Evolutionary conservation across 1,139 yeast genomes (phyloP), one percentile per base, ranked within the genome.

Genomic region (Candida anutae): DNA sequence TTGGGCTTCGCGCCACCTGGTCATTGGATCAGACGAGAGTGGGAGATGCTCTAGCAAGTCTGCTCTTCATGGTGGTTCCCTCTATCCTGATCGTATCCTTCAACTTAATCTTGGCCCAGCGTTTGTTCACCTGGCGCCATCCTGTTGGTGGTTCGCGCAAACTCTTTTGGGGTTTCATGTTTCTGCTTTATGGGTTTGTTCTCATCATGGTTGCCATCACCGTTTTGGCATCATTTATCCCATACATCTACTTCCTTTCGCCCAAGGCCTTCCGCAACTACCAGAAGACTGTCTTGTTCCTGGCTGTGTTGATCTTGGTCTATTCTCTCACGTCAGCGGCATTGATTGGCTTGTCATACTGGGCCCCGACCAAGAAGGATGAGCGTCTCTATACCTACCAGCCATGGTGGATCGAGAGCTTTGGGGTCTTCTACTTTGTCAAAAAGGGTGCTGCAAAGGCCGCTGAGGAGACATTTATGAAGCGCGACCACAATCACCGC

Each of bases 71-170:
- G 26, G 65, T 77, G 36, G 54, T 78, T 34, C 79, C 76, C 15
- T 61, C 76, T 5, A 69, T 77, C 27, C 42, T 75, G 12, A 45
- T 77, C 23, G 72, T 74, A 14, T 66, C 79, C 1, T 58, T 73
- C 39, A 77, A 78, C 45, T 66, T 80, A 51, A 69, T 79, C 24
- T 57, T 82, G 35, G 87, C 87, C 4, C 90, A 81, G 50, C 67
- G 94, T 40, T 62, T 81, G 25, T 81, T 80, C 55, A 79, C 88
- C 6, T 79, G 90, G 85, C 62, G 83, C 46, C 93, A 82, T 46
- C 93, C 94, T 3, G 80, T 75, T 27, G 73, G 81, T 17, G 93
- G 90, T 30, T 64, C 76, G 14, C 51, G 72, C 25, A 56, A 50
- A 30, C 43, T 66, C 26, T 77, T 79, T 45, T 74, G 80, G 74